A percentile compares a stretch with the other conserved stretches of the same genome.
Conservation (phyloP, 257 asterid genomes). For the Petunia axillaris region DNA sequence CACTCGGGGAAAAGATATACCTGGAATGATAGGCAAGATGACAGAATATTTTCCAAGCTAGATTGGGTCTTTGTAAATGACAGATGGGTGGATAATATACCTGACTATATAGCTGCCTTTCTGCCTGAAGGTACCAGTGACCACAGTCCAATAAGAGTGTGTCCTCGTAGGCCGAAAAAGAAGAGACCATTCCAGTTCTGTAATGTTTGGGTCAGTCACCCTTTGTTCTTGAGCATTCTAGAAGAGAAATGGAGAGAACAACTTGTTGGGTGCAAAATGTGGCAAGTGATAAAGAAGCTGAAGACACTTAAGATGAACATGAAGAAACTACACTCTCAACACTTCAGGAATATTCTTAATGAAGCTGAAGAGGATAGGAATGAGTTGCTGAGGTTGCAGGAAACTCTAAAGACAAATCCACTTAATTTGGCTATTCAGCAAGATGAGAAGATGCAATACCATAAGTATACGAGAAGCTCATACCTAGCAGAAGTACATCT, state of each 20-base stretch:
- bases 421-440: not conserved
- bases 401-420: not conserved
- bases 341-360: too few relatives aligned
- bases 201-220: not conserved
- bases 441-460: rapidly evolving
- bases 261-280: not conserved
- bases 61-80: not conserved
- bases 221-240: too few relatives aligned
- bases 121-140: not conserved
- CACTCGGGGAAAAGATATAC: not conserved
- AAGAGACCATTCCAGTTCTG: not conserved
- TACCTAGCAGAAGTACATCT: not conserved
- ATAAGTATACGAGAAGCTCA: not conserved
- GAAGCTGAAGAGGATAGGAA: not conserved
- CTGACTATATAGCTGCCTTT: not conserved
- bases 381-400: rapidly evolving
- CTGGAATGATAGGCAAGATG: not conserved
- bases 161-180: not conserved
- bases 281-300: too few relatives aligned
- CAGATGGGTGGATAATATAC: not conserved
- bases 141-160: not conserved
- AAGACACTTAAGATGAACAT: too few relatives aligned
- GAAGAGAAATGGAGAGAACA: not conserved
- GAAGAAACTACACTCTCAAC: too few relatives aligned
- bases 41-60: too few relatives aligned